Evolutionary conservation across 208 protist genomes (phyloP), one percentile per base, ranked within the genome.

Genomic region (Crithidia brevicula): DNA sequence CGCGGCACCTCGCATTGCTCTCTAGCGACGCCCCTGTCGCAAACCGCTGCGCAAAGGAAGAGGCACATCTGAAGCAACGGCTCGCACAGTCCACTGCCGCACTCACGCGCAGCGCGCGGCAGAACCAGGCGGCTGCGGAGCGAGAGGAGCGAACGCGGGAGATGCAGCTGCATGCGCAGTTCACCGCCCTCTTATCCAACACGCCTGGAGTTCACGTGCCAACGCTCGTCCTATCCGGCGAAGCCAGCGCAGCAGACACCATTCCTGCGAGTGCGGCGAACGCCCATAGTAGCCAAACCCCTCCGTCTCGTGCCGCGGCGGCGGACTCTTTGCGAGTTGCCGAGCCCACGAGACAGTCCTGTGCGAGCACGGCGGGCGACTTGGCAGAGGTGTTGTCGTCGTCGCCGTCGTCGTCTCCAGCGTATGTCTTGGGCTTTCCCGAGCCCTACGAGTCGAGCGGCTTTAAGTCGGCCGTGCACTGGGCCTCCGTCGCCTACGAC

Each of bases 401-500:
- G 20, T 9, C 53, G 28, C 43, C 52, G 1, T 9, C 40, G 2
- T 56, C 40, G 2, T 43, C 51, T 8, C 38, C 38, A 6, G 51
- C 38, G 15, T 75, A 27, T 11, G 15, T 54, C 4, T 42, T 82
- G 13, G 83, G 83, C 22, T 94, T 93, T 50, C 90, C 90, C 4
- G 65, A 77, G 4, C 71, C 86, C 0, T 95, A 82, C 72, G 74
- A 67, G 50, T 52, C 45, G n/a, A 92, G 85, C 34, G 82, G 83
- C 34, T 93, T 95, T 72, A 77, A 83, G 46, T 92, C 81, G 18
- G 28, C 65, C 11, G 61, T 75, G n/a, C 84, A 71, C 43, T 95
- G 90, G 87, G 86, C 82, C 8, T 76, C 84, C 5, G 83, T 89
- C n/a, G 83, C 81, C 60, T 84, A 79, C 67, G 72, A 85, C 18